Evolutionary conservation across 495 filamentous ascomycete genomes (phyloP), one percentile per base, ranked within the genome.

Genomic region (Gamarada debralockiae): DNA sequence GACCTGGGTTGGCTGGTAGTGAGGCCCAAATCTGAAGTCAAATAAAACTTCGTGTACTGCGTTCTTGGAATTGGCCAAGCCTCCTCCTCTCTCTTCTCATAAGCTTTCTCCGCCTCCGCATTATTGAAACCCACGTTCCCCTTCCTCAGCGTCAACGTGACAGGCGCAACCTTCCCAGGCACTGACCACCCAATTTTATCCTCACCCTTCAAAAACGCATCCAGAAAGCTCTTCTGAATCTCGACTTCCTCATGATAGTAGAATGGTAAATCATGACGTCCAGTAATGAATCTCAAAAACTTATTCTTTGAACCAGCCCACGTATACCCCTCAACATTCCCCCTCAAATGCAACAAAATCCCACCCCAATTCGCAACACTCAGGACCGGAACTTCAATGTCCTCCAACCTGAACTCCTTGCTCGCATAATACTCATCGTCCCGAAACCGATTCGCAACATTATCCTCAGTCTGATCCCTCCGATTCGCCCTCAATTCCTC

Each of bases 241-340:
- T 83, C 76, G 2, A 83, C 83, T 49, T 84, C 78, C 34, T 84
- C 79, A 2, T 72, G 55, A 54, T 84, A 86, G 66, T 86, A 88
- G 66, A 88, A 87, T 0, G 84, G 84, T 6, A 88, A 70, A 57
- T 88, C 84, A 56, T 88, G 84, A 0, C 84, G 75, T 10, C 84
- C 84, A 0, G 77, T 81, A 55, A 87, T 82, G 60, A 86, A 82
- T 9, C 83, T 74, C 3, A 86, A 66, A 53, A 82, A 86, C 62
- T 87, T 87, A 38, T 80, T 63, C 45, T 78, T 68, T 2, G 80
- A 83, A 0, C 81, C 79, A 0, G 82, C 81, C 41, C 78, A 67
- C 3, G 67, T 74, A 52, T 72, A 87, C 0, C 83, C 84, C 55
- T 83, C 70, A 5, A 87, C 73, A 53, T 87, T 87, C 2, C 84